phyloP scores from a whole-genome alignment of 768 basidiomycete species.

The Cantharellus cinnabarinus region DNA sequence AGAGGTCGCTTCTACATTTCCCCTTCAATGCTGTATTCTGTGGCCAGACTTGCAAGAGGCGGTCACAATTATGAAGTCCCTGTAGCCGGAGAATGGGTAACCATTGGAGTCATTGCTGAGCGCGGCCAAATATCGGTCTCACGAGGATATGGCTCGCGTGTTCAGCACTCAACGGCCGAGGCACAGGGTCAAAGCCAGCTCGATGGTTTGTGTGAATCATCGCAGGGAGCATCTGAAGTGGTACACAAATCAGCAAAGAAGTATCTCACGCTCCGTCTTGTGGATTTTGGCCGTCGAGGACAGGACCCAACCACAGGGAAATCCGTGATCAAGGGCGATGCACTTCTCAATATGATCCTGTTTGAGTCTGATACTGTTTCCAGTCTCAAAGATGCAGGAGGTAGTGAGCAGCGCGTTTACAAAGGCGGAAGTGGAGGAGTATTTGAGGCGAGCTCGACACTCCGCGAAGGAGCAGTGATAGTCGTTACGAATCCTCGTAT shows the following conservation, averaged over 20 bases:
- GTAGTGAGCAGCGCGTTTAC: slow-evolving; percentile 40
- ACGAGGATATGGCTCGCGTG: slow-evolving; percentile 14
- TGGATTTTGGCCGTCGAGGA: slow-evolving; percentile 51
- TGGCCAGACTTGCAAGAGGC: slow-evolving; percentile 52
- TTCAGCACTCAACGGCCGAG: slow-evolving; percentile 1
- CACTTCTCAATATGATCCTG: slow-evolving; percentile 58
- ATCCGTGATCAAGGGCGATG: slow-evolving; percentile 55
- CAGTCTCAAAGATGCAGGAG: slow-evolving; percentile 27
- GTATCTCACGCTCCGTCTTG: slow-evolving; percentile 69
- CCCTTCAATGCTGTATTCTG: slow-evolving; percentile 75
- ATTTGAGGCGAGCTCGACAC: slow-evolving; percentile 69
- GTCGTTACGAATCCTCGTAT: slow-evolving; percentile 77
- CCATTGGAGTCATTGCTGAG: slow-evolving; percentile 88
- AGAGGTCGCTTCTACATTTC: slow-evolving; percentile 71
- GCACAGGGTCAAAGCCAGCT: slow-evolving; percentile 8
- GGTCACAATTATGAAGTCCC: slow-evolving; percentile 82
- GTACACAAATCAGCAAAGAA: slow-evolving; percentile 40
- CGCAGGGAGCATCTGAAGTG: neutral
- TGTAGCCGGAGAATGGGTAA: slow-evolving; percentile 83
- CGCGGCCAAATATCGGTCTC: slow-evolving; percentile 62
- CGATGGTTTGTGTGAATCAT: too few relatives aligned
- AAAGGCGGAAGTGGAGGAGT: slow-evolving; percentile 83
- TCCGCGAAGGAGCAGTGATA: slow-evolving; percentile 77
- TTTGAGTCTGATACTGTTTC: slow-evolving; percentile 61
- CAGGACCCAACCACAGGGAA: slow-evolving; percentile 29